Percentiles rank a stretch among this genome's conserved stretches.
Conservation (phyloP, 2,329 filamentous ascomycete species). For the Cladosporium sp. region DNA sequence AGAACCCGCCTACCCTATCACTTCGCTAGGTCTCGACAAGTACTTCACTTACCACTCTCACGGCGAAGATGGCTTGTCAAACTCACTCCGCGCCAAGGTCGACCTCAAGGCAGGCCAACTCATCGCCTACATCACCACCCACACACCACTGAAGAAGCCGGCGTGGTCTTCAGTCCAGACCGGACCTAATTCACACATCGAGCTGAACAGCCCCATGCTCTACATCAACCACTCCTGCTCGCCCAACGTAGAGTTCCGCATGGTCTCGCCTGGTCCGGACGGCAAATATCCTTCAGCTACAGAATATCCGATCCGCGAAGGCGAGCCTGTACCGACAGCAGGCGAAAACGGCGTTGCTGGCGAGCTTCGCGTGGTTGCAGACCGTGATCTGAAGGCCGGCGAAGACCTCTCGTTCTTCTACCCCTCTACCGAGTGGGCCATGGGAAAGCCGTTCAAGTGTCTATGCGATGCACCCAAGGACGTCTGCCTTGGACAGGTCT, state of each 20-base stretch:
- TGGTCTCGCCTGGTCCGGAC: conserved; percentile 35
- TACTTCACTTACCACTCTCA: conserved; percentile 20
- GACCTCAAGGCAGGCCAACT: conserved; percentile 54
- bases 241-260: conserved; percentile 58
- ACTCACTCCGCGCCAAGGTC: conserved; percentile 51
- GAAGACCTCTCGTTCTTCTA: conserved; percentile 53
- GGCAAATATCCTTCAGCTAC: conserved; percentile 30
- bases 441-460: conserved; percentile 50
- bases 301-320: not conserved
- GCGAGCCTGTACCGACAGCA: conserved; percentile 12
- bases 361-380: conserved; percentile 32
- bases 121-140: conserved; percentile 52
- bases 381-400: conserved; percentile 42
- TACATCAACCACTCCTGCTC: conserved; percentile 60
- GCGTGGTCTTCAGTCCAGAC: conserved; percentile 58
- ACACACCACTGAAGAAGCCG: conserved; percentile 45
- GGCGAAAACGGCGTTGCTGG: conserved; percentile 19
- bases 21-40: conserved; percentile 18
- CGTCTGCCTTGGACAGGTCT: conserved; percentile 43
- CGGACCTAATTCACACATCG: conserved; percentile 53
- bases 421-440: conserved; percentile 52
- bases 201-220: conserved; percentile 59
- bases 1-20: conserved; percentile 19
- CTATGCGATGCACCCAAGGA: conserved; percentile 40
- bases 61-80: conserved; percentile 20